Evolutionary conservation across 2,329 filamentous ascomycete species (phyloP).

Genomic region (Tolypocladium paradoxum): DNA sequence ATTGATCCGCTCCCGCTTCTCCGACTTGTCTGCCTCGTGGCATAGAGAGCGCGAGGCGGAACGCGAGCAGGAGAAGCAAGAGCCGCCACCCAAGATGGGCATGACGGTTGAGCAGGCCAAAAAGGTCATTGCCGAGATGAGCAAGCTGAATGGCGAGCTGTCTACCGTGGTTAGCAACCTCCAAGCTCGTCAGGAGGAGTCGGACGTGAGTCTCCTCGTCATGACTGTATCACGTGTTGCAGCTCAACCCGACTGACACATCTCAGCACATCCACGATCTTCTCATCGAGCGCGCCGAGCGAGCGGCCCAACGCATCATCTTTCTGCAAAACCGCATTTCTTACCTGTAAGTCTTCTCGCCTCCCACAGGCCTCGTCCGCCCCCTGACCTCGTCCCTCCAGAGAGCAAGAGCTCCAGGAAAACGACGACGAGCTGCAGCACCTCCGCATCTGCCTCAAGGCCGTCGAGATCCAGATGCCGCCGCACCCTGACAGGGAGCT

Average conservation of each 20-base stretch:
- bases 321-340: slow-evolving; percentile 47
- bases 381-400: slow-evolving; percentile 14
- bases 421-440: slow-evolving; percentile 51
- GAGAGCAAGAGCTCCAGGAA: slow-evolving; percentile 43
- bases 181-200: slow-evolving; percentile 46
- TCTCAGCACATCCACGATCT: slow-evolving; percentile 49
- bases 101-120: slow-evolving; percentile 25
- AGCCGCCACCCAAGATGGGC: slow-evolving; percentile 16
- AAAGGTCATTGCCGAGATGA: slow-evolving; percentile 23
- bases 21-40: slow-evolving; percentile 26
- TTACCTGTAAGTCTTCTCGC: slow-evolving; percentile 37
- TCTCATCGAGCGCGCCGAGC: slow-evolving; percentile 46
- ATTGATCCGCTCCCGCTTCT: slow-evolving; percentile 26
- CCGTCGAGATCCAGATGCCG: slow-evolving; percentile 48
- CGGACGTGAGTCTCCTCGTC: slow-evolving; percentile 32
- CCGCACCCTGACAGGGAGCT: slow-evolving; percentile 44
- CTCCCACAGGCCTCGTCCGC: not conserved
- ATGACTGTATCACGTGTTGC: not conserved
- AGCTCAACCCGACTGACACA: not conserved
- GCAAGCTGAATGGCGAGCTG: slow-evolving; percentile 38
- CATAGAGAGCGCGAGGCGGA: slow-evolving; percentile 17
- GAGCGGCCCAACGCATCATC: slow-evolving; percentile 45
- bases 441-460: slow-evolving; percentile 51
- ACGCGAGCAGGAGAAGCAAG: slow-evolving; percentile 13
- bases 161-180: slow-evolving; percentile 38